Evolutionary conservation across 2,329 filamentous ascomycete species (phyloP).

Genomic region (Colletotrichum sp.): DNA sequence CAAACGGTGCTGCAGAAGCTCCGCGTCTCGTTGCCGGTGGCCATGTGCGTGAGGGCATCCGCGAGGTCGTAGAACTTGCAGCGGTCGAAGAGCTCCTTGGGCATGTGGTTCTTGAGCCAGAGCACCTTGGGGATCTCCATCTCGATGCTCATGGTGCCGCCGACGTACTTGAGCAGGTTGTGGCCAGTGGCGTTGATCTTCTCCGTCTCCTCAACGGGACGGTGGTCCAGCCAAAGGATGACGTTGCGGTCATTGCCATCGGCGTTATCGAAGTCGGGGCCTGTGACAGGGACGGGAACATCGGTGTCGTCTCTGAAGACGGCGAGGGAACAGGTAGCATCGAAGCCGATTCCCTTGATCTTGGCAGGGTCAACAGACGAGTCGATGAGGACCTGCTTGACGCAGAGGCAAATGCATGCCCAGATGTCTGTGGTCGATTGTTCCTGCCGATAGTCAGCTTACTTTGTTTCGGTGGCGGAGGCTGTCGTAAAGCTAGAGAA

Average conservation of each 20-base stretch:
- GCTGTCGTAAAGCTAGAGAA: neutral
- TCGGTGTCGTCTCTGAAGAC: constrained; percentile 91
- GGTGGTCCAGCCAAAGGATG: constrained; percentile 96
- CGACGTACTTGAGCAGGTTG: constrained; percentile 93
- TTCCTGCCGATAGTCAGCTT: constrained; percentile 58
- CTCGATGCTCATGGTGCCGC: constrained; percentile 98
- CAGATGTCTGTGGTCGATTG: constrained; percentile 99
- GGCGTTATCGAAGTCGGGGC: constrained; percentile 77
- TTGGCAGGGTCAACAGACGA: constrained; percentile 77
- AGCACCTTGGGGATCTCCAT: constrained; percentile 99
- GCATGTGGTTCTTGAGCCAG: constrained; percentile 99
- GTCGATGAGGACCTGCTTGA: constrained; percentile 81
- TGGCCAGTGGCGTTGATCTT: constrained; percentile 93
- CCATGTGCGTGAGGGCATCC: constrained; percentile 92
- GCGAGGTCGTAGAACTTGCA: constrained; percentile 98
- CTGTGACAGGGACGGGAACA: constrained; percentile 89
- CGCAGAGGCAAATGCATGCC: constrained; percentile 89
- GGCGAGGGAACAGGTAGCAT: constrained; percentile 96
- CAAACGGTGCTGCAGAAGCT: constrained; percentile 97
- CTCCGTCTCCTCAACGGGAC: constrained; percentile 87
- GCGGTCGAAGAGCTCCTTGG: constrained; percentile 82
- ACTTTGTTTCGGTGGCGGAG: neutral
- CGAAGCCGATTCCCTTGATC: constrained; percentile 93
- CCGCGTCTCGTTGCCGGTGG: constrained; percentile 88
- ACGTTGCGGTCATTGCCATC: constrained; percentile 89